Conservation (phyloP, 768 basidiomycete species). For the Amanita rubescens region DNA sequence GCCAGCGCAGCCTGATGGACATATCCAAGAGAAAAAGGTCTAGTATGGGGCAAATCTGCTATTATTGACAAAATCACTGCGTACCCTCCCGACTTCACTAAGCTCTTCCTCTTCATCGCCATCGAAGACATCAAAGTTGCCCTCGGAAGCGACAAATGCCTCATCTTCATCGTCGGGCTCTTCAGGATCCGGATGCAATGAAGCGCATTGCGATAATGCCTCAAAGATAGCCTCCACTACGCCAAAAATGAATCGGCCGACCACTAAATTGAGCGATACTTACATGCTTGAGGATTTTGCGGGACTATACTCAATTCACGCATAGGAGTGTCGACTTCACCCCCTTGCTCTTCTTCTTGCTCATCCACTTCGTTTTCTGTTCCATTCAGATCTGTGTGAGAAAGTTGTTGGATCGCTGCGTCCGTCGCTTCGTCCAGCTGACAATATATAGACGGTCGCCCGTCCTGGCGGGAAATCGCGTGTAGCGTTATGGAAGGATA, state of each 20-base stretch:
- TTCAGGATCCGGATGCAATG: slow-evolving; percentile 69
- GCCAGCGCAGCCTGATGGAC: slow-evolving; percentile 63
- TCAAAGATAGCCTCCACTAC: slow-evolving; percentile 82
- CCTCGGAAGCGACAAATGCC: slow-evolving; percentile 45
- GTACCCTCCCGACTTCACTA: slow-evolving; percentile 87
- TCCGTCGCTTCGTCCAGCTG: slow-evolving; percentile 71
- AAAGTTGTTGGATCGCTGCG: slow-evolving; percentile 16
- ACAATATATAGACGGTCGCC: slow-evolving; percentile 77
- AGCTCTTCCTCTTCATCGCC: slow-evolving; percentile 66
- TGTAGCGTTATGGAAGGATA: slow-evolving; percentile 92
- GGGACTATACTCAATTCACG: slow-evolving; percentile 80
- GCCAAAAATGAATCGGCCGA: neutral
- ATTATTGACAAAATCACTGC: slow-evolving; percentile 78
- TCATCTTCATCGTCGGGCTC: slow-evolving; percentile 47
- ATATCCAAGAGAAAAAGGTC: slow-evolving; percentile 30
- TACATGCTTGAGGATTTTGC: slow-evolving; percentile 47
- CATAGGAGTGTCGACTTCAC: slow-evolving; percentile 35
- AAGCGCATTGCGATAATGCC: slow-evolving; percentile 76
- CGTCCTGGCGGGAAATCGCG: slow-evolving; percentile 72
- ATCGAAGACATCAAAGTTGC: slow-evolving; percentile 45
- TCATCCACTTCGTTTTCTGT: slow-evolving; percentile 10
- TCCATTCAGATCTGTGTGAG: slow-evolving; percentile 13
- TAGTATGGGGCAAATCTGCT: slow-evolving; percentile 83
- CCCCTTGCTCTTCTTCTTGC: slow-evolving; percentile 6
- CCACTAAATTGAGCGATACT: slow-evolving; percentile 17